Base-by-base conservation (phyloP, 768 basidiomycete genomes). In the Boletus edulis region DNA sequence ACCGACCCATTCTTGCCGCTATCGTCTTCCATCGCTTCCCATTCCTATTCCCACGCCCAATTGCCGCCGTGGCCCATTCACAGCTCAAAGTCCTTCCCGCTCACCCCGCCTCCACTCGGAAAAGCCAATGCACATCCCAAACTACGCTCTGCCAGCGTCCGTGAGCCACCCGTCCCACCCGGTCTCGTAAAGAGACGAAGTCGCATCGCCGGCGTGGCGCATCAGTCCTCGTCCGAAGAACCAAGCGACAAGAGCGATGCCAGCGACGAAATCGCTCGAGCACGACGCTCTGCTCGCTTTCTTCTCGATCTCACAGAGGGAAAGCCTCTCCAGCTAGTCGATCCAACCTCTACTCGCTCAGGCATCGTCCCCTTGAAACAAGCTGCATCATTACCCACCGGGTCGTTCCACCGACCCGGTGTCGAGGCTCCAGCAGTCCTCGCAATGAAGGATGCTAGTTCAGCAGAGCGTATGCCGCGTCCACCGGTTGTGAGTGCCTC, bases 151-250 rank as follows among this genome's bases (percentile, higher is more conserved):
- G 59, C 67, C 24, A 63, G 11, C 52, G 60, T 55, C 0, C 70
- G 69, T 17, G 70, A 72, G 17, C 69, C 69, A 0, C 69, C 69
- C 31, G 68, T 70, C 1, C 69, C 69, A 2, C 69, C 69, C 17
- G 66, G 67, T 1, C 65, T 70, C 34, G 69, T 62, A n/a, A 65
- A 72, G 40, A 49, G 67, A 17, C 60, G 58, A 8, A 63, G 64
- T n/a, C 63, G 56, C 51, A 52, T 71, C 53, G 22, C 59, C 8
- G 56, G 61, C 22, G 35, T 66, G 3, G 61, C 64, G 17, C 60
- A 61, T n/a, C 66, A 68, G 39, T 62, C 63, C 29, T 66, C 59
- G 13, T 63, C 68, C 24, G 69, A 64, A 40, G 69, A 70, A 31
- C 65, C 58, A 4, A 67, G 68, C 49, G 69, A 69, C 44, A 62